Evolutionary conservation across 805 yeast species (phyloP).

Genomic region (Monosporozyma aerobia): DNA sequence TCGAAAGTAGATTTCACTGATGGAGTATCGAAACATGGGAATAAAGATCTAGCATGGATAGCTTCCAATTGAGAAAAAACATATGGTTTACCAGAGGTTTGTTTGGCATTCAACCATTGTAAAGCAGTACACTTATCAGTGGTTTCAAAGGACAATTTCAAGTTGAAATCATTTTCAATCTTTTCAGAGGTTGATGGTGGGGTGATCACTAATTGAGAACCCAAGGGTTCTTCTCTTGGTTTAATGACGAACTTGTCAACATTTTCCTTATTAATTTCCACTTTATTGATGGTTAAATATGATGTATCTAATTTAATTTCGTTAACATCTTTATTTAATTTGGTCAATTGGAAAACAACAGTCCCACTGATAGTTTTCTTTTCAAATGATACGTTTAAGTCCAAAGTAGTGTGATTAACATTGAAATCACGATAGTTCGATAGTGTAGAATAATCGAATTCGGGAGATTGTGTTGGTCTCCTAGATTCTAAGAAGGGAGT

Average conservation of each 20-base stretch:
- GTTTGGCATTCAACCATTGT: constrained; percentile 71
- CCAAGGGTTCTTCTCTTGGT: constrained; percentile 45
- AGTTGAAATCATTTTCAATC: constrained; percentile 9
- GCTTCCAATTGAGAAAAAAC: constrained; percentile 88
- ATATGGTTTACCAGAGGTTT: constrained; percentile 59
- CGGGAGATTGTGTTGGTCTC: constrained; percentile 36
- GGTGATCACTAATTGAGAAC: constrained; percentile 42
- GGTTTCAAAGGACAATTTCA: constrained; percentile 52
- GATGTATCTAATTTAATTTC: constrained; percentile 55
- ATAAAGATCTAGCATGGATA: constrained; percentile 77
- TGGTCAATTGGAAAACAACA: constrained; percentile 39
- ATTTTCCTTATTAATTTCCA: constrained; percentile 36
- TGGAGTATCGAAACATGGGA: constrained; percentile 90
- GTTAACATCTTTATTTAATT: constrained; percentile 22
- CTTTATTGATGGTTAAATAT: constrained; percentile 39
- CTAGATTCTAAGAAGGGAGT: constrained; percentile 22
- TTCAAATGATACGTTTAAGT: constrained; percentile 48
- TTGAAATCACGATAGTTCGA: constrained; percentile 56
- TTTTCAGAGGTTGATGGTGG: neutral
- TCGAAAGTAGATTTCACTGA: constrained; percentile 60
- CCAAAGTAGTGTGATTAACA: constrained; percentile 43
- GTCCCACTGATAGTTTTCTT: constrained; percentile 44
- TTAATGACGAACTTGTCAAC: constrained; percentile 24
- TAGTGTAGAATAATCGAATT: constrained; percentile 65
- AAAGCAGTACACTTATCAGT: constrained; percentile 73